These are phyloP conservation scores for Pochonia chlamydosporia DNA, from an alignment of 2,329 filamentous ascomycete species.

Conservation along the genomic window DNA sequence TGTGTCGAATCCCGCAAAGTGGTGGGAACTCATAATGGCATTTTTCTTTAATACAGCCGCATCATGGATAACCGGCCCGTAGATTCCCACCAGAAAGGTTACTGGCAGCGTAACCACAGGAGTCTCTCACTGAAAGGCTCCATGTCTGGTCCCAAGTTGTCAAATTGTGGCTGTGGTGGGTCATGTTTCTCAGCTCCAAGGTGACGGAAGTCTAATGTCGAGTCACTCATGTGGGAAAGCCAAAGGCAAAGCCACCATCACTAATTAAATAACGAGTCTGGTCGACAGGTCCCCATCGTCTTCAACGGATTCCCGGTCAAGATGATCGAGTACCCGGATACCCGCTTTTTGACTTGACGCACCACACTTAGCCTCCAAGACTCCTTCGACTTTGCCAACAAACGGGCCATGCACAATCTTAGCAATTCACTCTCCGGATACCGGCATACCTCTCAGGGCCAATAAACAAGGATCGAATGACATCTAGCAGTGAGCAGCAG, in stretches of 20 bases:
- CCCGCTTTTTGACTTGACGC: background rate
- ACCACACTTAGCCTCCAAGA: background rate
- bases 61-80: no score
- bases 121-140: no score
- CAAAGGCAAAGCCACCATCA: no score
- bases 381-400: background rate
- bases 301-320: constrained; percentile 6
- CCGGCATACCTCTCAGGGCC: constrained; percentile 3
- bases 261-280: no score
- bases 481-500: background rate
- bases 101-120: no score
- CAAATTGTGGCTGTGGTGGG: background rate
- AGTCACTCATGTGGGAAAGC: no score
- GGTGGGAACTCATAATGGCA: no score
- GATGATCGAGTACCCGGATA: constrained; percentile 6
- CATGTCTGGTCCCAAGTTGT: no score
- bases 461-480: background rate
- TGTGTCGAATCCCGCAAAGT: no score
- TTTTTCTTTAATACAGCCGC: no score
- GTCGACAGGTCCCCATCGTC: no score
- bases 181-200: background rate
- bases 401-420: constrained; percentile 1
- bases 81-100: background rate
- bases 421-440: background rate
- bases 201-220: no score